A percentile compares a stretch with the other conserved stretches of the same genome.
phyloP scores from a whole-genome alignment of 78 protist genomes.

The Chrysochromulina parva region DNA sequence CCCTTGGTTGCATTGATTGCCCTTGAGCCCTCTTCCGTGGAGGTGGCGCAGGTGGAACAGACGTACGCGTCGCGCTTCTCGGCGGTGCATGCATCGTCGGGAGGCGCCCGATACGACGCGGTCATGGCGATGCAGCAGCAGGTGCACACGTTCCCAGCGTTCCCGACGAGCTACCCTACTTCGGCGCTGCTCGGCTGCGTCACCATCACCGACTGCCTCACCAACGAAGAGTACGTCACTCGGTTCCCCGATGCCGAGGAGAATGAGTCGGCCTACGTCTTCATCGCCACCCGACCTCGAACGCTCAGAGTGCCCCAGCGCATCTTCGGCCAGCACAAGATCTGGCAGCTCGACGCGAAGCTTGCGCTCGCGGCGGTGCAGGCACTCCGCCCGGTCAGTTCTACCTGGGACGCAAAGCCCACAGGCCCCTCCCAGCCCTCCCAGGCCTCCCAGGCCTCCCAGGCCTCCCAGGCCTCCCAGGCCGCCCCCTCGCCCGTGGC shows the following conservation, averaged over 20 bases:
- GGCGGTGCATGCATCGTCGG: neutral
- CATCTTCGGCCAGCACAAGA: neutral
- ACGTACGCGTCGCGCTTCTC: neutral
- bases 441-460: no score
- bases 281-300: constrained; percentile 50
- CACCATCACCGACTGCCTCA: neutral
- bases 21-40: no score
- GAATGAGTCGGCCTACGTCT: constrained; percentile 45
- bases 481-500: no score
- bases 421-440: no score
- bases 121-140: no score
- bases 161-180: neutral
- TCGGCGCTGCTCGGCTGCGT: constrained; percentile 10
- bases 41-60: no score
- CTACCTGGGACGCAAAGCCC: no score
- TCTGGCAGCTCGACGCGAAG: neutral
- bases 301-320: neutral
- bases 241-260: neutral
- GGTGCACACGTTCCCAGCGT: neutral
- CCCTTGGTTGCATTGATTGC: no score
- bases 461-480: no score
- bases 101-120: no score
- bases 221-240: constrained; percentile 33
- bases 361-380: no score
- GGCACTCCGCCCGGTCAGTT: no score